A percentile compares a stretch with the other conserved stretches of the same genome.
phyloP scores from a whole-genome alignment of 192 early-diverging fungal species.

The Phlyctochytrium arcticum region DNA sequence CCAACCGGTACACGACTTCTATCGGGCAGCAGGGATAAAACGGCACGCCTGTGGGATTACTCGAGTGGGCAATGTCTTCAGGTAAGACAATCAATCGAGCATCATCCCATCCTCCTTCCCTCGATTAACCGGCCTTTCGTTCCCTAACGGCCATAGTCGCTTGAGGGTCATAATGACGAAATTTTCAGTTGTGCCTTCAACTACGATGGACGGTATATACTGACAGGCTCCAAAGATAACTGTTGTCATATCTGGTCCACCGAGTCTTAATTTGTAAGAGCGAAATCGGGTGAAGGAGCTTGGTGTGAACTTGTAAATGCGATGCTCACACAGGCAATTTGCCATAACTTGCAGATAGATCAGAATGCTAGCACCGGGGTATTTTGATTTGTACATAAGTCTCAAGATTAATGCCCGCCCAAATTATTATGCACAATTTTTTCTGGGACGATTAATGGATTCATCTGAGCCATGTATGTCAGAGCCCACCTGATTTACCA shows the following conservation, averaged over 20 bases:
- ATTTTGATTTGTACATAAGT: too few relatives aligned
- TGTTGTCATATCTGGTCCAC: conserved; percentile 30
- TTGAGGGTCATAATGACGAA: conserved; percentile 47
- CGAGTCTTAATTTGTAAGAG: too few relatives aligned
- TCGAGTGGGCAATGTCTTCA: conserved; percentile 35
- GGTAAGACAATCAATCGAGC: background rate
- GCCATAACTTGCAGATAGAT: too few relatives aligned
- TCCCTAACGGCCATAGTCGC: too few relatives aligned
- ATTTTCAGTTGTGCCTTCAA: conserved; percentile 47
- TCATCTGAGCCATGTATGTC: conserved; percentile 82
- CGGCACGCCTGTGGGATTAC: conserved; percentile 37
- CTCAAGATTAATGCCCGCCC: too few relatives aligned
- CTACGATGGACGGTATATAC: conserved; percentile 39
- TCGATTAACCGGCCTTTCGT: background rate
- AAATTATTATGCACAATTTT: conserved; percentile 29
- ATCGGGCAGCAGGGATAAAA: conserved; percentile 43
- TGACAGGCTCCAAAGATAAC: conserved; percentile 50
- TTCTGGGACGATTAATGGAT: conserved; percentile 76
- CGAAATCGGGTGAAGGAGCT: too few relatives aligned
- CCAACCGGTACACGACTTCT: conserved; percentile 33
- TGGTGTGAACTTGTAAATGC: too few relatives aligned
- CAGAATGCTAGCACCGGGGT: too few relatives aligned
- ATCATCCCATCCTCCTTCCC: background rate
- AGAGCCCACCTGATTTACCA: conserved; percentile 74
- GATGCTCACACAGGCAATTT: too few relatives aligned